Evolutionary conservation across 805 yeast genomes (phyloP), one percentile per base, ranked within the genome.

Genomic region (Wickerhamiella sergipiensis): DNA sequence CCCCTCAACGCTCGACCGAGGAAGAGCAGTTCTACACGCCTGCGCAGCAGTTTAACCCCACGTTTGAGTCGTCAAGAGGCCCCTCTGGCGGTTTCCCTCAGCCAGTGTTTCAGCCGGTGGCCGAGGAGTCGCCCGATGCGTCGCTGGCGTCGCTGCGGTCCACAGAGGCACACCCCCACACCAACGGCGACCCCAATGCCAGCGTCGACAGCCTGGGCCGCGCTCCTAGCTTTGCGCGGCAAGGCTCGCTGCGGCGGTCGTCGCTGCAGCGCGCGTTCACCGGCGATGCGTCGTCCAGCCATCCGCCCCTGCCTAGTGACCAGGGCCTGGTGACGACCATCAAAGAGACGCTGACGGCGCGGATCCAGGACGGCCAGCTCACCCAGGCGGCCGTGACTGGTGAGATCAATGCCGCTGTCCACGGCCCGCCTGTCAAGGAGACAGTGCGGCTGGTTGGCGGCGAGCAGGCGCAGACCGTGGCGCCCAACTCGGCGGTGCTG

Each of bases 321-420:
- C 47, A 40, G 24, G 68, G 67, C 19, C 55, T 90, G 57, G 85
- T 82, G 59, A 80, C 89, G 2, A 83, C 94, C 46, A 71, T 88
- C 55, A 89, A 92, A n/a, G 97, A 90, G 68, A 80, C 84, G 12
- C 72, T 86, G 55, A 81, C 79, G 62, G 95, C 87, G 5, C 73
- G 76, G 18, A 81, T 81, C 65, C 78, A 76, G 55, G 85, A 81
- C 60, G 95, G 94, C 18, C 67, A 67, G 44, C 68, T 81, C 38
- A 64, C 66, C 12, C 74, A 77, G 36, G 76, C 86, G 7, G 80
- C 81, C 61, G 73, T 81, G 12, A 74, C 83, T 50, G 97, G 97
- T 49, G 97, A 90, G 67, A 56, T 61, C 22, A 36, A 53, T 3
- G 72, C 89, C 57, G 95, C 95, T 0, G 43, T 55, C 42, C 47